These are phyloP conservation scores for Sporobolomyces phaffii DNA, from an alignment of 768 basidiomycete genomes.

Conservation along the genomic window DNA sequence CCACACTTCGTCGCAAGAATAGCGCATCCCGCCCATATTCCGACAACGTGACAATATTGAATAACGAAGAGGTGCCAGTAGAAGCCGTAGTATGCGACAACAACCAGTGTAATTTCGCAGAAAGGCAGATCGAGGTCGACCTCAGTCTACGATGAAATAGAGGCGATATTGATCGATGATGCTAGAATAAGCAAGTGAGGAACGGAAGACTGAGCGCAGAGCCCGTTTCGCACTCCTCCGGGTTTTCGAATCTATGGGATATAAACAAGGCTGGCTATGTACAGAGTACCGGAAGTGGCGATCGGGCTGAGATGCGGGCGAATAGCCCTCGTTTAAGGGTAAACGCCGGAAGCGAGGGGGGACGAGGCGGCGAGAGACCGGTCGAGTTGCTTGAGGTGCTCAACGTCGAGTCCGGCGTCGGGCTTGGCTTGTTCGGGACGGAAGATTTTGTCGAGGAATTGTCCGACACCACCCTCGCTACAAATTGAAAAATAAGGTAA, in stretches of 20 bases:
- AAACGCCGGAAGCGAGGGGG: constrained; percentile 31
- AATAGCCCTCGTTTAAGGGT: constrained; percentile 8
- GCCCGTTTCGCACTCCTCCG: too few species aligned
- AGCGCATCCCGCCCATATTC: too few species aligned
- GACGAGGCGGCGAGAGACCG: constrained; percentile 4
- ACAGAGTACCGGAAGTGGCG: not conserved
- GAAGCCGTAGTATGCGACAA: constrained; percentile 10
- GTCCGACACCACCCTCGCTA: constrained; percentile 39
- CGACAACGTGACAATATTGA: too few species aligned
- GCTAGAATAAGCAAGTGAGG: too few species aligned
- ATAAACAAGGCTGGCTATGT: not conserved
- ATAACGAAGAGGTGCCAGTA: too few species aligned
- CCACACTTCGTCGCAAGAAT: too few species aligned
- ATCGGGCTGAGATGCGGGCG: too few species aligned
- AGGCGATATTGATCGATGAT: too few species aligned
- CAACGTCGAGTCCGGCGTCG: constrained; percentile 16
- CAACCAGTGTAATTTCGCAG: constrained; percentile 14
- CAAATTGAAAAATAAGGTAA: not conserved
- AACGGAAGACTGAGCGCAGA: too few species aligned
- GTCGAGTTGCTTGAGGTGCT: constrained; percentile 32
- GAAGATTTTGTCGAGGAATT: constrained; percentile 38
- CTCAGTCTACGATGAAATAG: too few species aligned
- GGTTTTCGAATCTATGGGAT: not conserved
- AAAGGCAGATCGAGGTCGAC: not conserved
- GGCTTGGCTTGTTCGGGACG: constrained; percentile 19